Evolutionary conservation across 2,329 filamentous ascomycete genomes (phyloP), one percentile per base, ranked within the genome.

Genomic region (Parascedosporium putredinis): DNA sequence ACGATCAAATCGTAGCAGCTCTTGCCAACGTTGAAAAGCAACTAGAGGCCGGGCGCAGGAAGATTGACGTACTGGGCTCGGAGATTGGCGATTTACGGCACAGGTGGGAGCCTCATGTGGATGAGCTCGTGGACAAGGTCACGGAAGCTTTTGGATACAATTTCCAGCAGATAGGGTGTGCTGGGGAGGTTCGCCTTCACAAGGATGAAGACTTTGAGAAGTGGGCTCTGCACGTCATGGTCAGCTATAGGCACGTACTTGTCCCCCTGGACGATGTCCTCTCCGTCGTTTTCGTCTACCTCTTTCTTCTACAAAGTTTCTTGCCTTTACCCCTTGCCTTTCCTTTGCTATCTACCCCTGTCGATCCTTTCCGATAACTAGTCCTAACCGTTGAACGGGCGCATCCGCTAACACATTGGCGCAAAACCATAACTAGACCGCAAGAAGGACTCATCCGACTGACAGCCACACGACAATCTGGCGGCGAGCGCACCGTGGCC

Each of bases 181-280:
- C 90, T 4, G 93, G 93, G 31, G 87, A 97, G 65, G 89, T 98
- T 3, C 76, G 76, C 53, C 74, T 98, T 3, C 78, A 90, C 71
- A 97, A 97, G 64, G 86, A 89, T 56, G 84, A 88, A 20, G 88
- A 97, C 62, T 98, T 97, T 67, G 88, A 94, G 51, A 80, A 86
- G 53, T 98, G 93, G 93, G 83, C 88, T 1, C 84, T 98, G 53
- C 84, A 95, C 62, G 94, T 98, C 62, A 84, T 85, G 64, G 93
- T 98, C 63, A 94, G 90, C 62, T 98, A 98, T 71, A 84, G 91
- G 83, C 87, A 75, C 52, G 77, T 65, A 36, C 24, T 50, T 34
- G 47, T 10, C 14, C 36, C 36, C 20, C 36, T 9, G 20, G 25
- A 22, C 22, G 9, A 33, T 45, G 33, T n/a, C 23, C 6, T n/a